Evolutionary conservation across 208 protist genomes (phyloP).

Genomic region (Entamoeba moshkovskii): DNA sequence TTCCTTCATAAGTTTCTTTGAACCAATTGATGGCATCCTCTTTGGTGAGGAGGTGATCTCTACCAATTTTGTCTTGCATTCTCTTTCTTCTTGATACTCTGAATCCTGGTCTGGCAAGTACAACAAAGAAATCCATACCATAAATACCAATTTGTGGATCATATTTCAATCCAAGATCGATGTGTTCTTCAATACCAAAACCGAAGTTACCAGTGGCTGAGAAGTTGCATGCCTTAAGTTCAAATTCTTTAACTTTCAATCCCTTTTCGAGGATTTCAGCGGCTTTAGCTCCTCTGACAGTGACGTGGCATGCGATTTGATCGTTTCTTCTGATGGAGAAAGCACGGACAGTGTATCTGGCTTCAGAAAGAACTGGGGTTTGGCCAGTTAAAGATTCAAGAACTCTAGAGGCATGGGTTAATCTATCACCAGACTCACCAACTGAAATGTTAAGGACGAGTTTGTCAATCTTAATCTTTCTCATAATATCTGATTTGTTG

Average conservation of each 20-base stretch:
- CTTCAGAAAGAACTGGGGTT: constrained; percentile 80
- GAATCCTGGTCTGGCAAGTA: constrained; percentile 79
- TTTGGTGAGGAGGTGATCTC: constrained; percentile 74
- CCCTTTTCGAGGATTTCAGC: constrained; percentile 91
- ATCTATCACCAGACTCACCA: constrained; percentile 89
- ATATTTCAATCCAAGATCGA: constrained; percentile 99
- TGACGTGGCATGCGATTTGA: constrained; percentile 95
- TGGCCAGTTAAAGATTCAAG: constrained; percentile 93
- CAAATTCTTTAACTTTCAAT: constrained; percentile 96
- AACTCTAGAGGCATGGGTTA: constrained; percentile 93
- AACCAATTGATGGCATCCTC: constrained; percentile 76
- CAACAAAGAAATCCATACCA: constrained; percentile 87
- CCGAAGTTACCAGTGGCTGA: constrained; percentile 89
- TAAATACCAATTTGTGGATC: constrained; percentile 94
- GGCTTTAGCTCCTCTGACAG: constrained; percentile 94
- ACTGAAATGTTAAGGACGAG: constrained; percentile 97
- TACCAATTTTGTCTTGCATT: constrained; percentile 58
- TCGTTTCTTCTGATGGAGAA: constrained; percentile 79
- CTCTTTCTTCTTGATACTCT: constrained; percentile 61
- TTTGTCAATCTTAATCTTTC: constrained; percentile 88
- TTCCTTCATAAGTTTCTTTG: constrained; percentile 1
- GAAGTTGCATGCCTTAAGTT: constrained; percentile 85
- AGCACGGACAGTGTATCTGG: constrained; percentile 88
- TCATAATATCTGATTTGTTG: constrained; percentile 63
- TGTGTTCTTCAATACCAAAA: constrained; percentile 99